Evolutionary conservation across 305 asterid species (phyloP), one percentile per base, ranked within the genome.

Genomic region (Solanum hybrid): DNA sequence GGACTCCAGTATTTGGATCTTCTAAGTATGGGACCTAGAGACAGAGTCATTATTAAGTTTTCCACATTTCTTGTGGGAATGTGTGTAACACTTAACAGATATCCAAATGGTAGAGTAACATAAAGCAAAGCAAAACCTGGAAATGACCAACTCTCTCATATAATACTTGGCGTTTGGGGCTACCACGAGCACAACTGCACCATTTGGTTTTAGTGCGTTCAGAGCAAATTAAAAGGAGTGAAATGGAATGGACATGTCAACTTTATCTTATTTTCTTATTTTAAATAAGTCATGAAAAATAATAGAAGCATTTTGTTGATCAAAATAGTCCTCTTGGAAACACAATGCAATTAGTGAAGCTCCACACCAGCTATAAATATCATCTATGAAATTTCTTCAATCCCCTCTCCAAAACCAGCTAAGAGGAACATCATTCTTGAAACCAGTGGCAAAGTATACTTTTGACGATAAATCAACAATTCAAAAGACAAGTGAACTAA

Each of bases 151-250:
- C 95, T 93, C 90, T 94, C 91, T 97, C 91, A 86, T 90, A 95
- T 8, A 97, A 76, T 69, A 79, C 75, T 51, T 94, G 98, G 7
- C 99, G 91, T 91, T 94, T 97, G 10, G 99, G 96, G 94, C 99
- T 97, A 77, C 99, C 99, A 26, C 99, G 98, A 22, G 98, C 98
- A 79, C 99, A 97, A 87, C 99, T 96, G 95, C 93, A 91, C 75
- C 87, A 85, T 56, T 84, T 85, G 71, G 42, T 85, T 85, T 22
- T 82, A 82, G 10, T 20, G 5, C n/a, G n/a, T 27, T 56, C 22
- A 84, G 75, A 85, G 46, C 0, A 56, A 85, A 85, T 85, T 26
- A 56, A 85, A 82, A 29, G 76, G 5, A 85, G 4, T 51, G 87
- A 85, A 56, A 85, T 20, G 12, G 87, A 84, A 84, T 3, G 26